These are phyloP conservation scores for Carallia pectinifolia DNA, from an alignment of 345 rosid genomes.

Conservation along the genomic window DNA sequence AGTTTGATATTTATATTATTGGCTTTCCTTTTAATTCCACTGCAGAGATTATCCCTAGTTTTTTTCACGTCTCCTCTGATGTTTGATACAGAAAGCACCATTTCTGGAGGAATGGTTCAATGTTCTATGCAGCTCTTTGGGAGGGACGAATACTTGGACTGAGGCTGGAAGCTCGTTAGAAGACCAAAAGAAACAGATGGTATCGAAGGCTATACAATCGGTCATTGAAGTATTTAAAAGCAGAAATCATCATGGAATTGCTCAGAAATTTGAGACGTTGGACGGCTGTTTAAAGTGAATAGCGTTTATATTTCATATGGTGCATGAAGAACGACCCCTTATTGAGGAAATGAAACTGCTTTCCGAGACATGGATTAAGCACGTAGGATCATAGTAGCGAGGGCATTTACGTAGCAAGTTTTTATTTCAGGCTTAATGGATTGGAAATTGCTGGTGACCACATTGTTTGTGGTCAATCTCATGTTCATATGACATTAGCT, in stretches of 20 bases:
- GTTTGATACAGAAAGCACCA: constrained; percentile 52
- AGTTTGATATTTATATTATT: not conserved
- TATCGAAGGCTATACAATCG: constrained; percentile 61
- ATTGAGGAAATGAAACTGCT: too few relatives aligned
- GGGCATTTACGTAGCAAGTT: too few relatives aligned
- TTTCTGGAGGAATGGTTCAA: constrained; percentile 91
- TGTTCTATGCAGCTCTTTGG: constrained; percentile 51
- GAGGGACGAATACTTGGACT: constrained; percentile 30
- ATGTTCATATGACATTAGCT: too few relatives aligned
- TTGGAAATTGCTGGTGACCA: too few relatives aligned
- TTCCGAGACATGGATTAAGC: too few relatives aligned
- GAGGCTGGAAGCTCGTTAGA: constrained; percentile 34
- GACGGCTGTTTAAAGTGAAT: constrained; percentile 16
- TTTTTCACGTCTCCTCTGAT: constrained; percentile 13
- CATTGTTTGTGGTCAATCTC: too few relatives aligned
- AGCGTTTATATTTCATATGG: too few relatives aligned
- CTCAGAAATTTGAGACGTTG: constrained; percentile 46
- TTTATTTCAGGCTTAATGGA: too few relatives aligned
- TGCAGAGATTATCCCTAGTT: not conserved
- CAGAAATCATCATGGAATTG: constrained; percentile 31
- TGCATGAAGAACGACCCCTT: too few relatives aligned
- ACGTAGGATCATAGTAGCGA: too few relatives aligned
- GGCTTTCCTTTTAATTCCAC: not conserved
- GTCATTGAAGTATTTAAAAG: constrained; percentile 44
- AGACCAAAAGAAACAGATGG: constrained; percentile 68